A percentile compares a stretch with the other conserved stretches of the same genome.
These are phyloP conservation scores for Amphichorda felina DNA, from an alignment of 2,329 filamentous ascomycete genomes.

Conservation along the genomic window DNA sequence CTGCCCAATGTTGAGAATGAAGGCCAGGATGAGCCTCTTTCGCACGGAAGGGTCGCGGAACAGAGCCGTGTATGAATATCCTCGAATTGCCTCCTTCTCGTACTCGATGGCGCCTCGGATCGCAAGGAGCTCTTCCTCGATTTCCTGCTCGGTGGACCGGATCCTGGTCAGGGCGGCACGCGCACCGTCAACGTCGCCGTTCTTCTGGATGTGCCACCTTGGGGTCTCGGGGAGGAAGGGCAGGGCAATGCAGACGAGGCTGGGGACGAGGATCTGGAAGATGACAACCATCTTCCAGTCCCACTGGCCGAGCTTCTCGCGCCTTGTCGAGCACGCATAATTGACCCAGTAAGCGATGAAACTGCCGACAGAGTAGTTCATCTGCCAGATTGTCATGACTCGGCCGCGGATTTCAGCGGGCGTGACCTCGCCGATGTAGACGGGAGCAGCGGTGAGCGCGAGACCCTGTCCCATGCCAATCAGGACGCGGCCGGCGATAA, in stretches of 20 bases:
- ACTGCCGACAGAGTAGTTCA: constrained; percentile 51
- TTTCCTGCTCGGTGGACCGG: constrained; percentile 51
- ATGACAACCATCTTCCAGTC: constrained; percentile 64
- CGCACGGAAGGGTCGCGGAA: constrained; percentile 60
- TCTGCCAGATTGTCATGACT: constrained; percentile 58
- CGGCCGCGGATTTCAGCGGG: constrained; percentile 51
- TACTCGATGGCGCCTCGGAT: constrained; percentile 61
- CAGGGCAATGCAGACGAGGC: constrained; percentile 47
- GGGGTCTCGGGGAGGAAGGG: constrained; percentile 59
- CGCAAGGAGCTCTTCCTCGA: constrained; percentile 52
- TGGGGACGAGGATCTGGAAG: constrained; percentile 58
- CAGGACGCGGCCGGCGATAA: constrained; percentile 56
- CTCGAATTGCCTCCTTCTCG: constrained; percentile 56
- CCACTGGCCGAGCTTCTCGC: constrained; percentile 49
- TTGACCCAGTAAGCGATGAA: constrained; percentile 44
- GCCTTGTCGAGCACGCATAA: constrained; percentile 47
- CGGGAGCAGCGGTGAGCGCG: constrained; percentile 54
- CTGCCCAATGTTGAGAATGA: constrained; percentile 58
- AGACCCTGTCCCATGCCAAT: constrained; percentile 61
- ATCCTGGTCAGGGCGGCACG: constrained; percentile 44
- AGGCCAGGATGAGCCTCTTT: constrained; percentile 52
- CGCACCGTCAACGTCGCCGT: constrained; percentile 47
- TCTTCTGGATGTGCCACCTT: constrained; percentile 54
- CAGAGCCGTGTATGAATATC: constrained; percentile 46
- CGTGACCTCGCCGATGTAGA: constrained; percentile 60